A percentile compares a stretch with the other conserved stretches of the same genome.
These are phyloP conservation scores for Kitagawia praeruptora DNA, from an alignment of 129 eudicot genomes.

Conservation along the genomic window DNA sequence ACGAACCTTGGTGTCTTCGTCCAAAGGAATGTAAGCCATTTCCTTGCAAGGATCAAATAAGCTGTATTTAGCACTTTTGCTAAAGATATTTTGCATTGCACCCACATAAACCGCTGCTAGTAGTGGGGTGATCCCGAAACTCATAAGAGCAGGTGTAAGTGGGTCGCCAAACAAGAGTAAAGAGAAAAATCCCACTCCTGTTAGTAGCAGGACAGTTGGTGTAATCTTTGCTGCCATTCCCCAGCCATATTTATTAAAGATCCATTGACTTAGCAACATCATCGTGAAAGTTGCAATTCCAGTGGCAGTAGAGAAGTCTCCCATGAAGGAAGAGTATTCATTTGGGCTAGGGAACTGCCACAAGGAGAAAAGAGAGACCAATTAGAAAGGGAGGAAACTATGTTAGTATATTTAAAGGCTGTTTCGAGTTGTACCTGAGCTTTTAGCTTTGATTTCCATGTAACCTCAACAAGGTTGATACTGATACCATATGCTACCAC, in stretches of 20 bases:
- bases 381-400: not conserved
- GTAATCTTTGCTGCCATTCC: slow-evolving; percentile 95
- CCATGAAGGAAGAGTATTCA: slow-evolving; percentile 97
- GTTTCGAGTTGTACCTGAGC: slow-evolving; percentile 60
- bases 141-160: slow-evolving; percentile 60
- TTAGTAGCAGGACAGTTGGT: slow-evolving; percentile 73
- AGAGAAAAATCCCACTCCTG: slow-evolving; percentile 95
- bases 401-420: not conserved
- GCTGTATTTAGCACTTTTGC: slow-evolving; percentile 98
- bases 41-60: slow-evolving; percentile 99
- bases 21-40: slow-evolving; percentile 99
- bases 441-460: slow-evolving; percentile 99
- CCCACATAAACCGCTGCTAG: slow-evolving; percentile 96
- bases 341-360: slow-evolving; percentile 94
- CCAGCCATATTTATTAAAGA: slow-evolving; percentile 94
- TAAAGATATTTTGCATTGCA: slow-evolving; percentile 95
- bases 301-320: slow-evolving; percentile 98
- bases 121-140: slow-evolving; percentile 84
- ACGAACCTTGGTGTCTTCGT: slow-evolving; percentile 94
- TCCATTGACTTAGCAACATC: slow-evolving; percentile 94
- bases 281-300: slow-evolving; percentile 89
- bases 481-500: slow-evolving; percentile 98
- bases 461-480: slow-evolving; percentile 96
- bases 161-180: slow-evolving; percentile 80
- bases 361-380: not conserved